Evolutionary conservation across 768 basidiomycete genomes (phyloP), one percentile per base, ranked within the genome.

Genomic region (Chiua virens): DNA sequence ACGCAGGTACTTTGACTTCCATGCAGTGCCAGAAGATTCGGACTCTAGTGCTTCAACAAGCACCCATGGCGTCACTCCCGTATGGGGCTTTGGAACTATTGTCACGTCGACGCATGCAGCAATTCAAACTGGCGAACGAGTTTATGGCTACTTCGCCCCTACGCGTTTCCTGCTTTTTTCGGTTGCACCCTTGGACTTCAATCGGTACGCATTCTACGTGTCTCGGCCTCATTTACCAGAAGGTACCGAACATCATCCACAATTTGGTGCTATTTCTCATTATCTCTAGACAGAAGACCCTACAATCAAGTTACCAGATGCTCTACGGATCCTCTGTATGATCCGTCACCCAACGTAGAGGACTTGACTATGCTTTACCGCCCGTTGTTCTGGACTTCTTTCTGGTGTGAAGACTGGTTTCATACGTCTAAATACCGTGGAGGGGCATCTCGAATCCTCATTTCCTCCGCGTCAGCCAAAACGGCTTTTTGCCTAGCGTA

Each of bases 331-430:
- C 74, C 78, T 0, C 73, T 81, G 46, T 85, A 86, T 52, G 71
- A 71, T 17, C 68, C 78, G 0, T 75, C 74, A 0, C 71, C 77
- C 0, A 54, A 61, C 1, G 65, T 69, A 1, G 86, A 87, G 63
- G 85, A 86, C 58, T 70, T 86, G 36, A 80, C 78, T 0, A 87
- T 87, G 86, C 76, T 87, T 15, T 87, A 84, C 55, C 77, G 85
- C 0, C 85, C 86, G 0, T 72, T 87, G 15, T 87, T 86, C 65
- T 87, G 86, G 86, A 87, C 86, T 0, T 77, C 86, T 1, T 87
- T 79, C 55, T 87, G 86, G 86, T 85, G 77, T 55, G 83, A 87
- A 63, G 86, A 87, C 60, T 87, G 83, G 83, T 62, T 87, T 7
- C 68, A 76, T 49, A 68, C 74, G 6, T 72, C 77, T 3, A 57